Evolutionary conservation across 345 rosid species (phyloP), one percentile per base, ranked within the genome.

Genomic region (Populus nigra): DNA sequence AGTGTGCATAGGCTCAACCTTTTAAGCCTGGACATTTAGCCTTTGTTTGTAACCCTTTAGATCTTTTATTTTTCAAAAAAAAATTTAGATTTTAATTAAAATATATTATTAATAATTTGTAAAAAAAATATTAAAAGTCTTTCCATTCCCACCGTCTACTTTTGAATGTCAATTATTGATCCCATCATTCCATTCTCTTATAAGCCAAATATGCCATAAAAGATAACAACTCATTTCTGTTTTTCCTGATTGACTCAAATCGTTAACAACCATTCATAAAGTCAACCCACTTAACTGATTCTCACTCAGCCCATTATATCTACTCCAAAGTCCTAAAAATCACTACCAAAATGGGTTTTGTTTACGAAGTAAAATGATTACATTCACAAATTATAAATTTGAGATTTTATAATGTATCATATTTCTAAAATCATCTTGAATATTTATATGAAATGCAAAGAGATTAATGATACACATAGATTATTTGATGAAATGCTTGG

Each of bases 401-500:
- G 23, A 94, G 97, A 35, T 45, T 80, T 33, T 27, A 17, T 70
- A 76, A 74, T 18, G 73, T 84, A 35, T 69, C 88, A 65, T 81
- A 89, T 67, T 74, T 85, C 73, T 86, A 87, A 70, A 91, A 89
- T 82, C 88, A 88, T 84, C 31, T 78, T 94, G 70, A 76, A 89
- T 61, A 72, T 78, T 23, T 92, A 87, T 72, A 78, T 84, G 5
- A 90, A 87, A 83, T 69, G 81, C 72, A 80, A 72, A 53, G 78
- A 53, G 29, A 73, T 84, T 69, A 2, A 66, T 11, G 65, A 78
- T 47, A 88, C 81, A 36, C 83, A 79, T 75, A 87, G 67, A 35
- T 66, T 91, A 80, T 88, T 94, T 82, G 90, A 90, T 57, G 96
- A 91, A 92, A 91, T 94, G 87, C 82, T 25, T 71, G 73, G 77